phyloP scores from a whole-genome alignment of 495 filamentous ascomycete genomes.

The Staphylotrichum longicolle region DNA sequence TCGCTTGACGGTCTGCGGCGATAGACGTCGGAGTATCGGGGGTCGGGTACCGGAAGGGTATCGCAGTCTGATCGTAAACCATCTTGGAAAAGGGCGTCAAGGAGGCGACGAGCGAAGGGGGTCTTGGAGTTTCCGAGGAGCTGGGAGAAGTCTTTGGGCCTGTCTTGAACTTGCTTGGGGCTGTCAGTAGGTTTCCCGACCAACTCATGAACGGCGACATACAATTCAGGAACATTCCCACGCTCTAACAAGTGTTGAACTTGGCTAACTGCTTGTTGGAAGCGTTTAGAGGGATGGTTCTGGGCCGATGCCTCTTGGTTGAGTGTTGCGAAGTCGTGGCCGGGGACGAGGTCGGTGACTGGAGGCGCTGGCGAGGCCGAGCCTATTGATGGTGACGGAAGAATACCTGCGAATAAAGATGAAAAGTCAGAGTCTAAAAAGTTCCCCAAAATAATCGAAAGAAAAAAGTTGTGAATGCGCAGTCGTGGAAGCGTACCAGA shows the following conservation, averaged over 20 bases:
- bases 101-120: conserved; percentile 28
- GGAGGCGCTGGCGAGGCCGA: conserved; percentile 49
- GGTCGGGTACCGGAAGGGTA: conserved; percentile 41
- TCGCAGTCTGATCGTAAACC: conserved; percentile 42
- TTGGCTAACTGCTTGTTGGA: conserved; percentile 56
- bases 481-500: conserved; percentile 55
- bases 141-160: conserved; percentile 31
- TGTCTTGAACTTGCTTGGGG: conserved; percentile 66
- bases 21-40: conserved; percentile 28
- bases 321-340: conserved; percentile 46
- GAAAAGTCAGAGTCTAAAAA: conserved; percentile 10
- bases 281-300: conserved; percentile 37
- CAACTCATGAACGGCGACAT: conserved; percentile 32
- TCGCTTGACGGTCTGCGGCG: conserved; percentile 21
- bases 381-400: conserved; percentile 65
- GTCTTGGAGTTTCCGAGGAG: conserved; percentile 19
- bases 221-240: conserved; percentile 71
- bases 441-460: neutral
- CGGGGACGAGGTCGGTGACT: conserved; percentile 44
- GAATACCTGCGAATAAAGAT: conserved; percentile 51
- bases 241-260: conserved; percentile 68
- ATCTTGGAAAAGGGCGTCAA: conserved; percentile 46
- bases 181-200: conserved; percentile 19
- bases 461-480: neutral
- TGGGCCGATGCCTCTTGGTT: conserved; percentile 50